Conservation (phyloP, 345 rosid genomes). For the Populus simonii region DNA sequence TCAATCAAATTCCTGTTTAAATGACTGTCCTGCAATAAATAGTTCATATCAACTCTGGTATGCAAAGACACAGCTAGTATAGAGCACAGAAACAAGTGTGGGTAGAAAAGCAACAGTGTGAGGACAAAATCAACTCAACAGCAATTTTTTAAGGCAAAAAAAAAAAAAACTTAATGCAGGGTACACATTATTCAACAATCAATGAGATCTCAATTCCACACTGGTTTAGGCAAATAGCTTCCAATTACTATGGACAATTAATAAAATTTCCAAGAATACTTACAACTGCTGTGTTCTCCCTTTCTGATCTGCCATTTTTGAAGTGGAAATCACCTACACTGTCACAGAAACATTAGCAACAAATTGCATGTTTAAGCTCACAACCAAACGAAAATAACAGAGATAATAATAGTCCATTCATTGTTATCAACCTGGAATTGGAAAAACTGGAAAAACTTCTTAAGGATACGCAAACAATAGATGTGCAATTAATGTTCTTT, state of each 20-base stretch:
- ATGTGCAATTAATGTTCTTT: neutral
- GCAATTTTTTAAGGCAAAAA: neutral
- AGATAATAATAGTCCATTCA: neutral
- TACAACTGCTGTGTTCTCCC: conserved; percentile 43
- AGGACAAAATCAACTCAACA: neutral
- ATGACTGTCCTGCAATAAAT: conserved; percentile 51
- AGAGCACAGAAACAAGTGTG: neutral
- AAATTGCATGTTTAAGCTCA: conserved; percentile 6
- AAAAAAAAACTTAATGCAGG: neutral
- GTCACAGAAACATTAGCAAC: conserved; percentile 21
- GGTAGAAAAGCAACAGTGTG: neutral
- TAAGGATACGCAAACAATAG: neutral
- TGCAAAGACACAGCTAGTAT: neutral
- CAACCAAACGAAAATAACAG: neutral
- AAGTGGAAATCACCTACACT: conserved; percentile 52
- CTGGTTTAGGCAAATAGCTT: neutral
- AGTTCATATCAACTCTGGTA: conserved; percentile 18
- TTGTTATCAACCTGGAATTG: neutral
- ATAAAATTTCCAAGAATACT: conserved; percentile 16
- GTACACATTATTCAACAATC: neutral
- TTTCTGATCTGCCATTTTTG: conserved; percentile 29
- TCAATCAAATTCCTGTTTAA: conserved; percentile 44
- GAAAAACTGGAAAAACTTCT: neutral
- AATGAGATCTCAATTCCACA: neutral
- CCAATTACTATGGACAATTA: neutral